These are phyloP conservation scores for Lizonia empirigonia DNA, from an alignment of 2,329 filamentous ascomycete genomes.

Conservation along the genomic window DNA sequence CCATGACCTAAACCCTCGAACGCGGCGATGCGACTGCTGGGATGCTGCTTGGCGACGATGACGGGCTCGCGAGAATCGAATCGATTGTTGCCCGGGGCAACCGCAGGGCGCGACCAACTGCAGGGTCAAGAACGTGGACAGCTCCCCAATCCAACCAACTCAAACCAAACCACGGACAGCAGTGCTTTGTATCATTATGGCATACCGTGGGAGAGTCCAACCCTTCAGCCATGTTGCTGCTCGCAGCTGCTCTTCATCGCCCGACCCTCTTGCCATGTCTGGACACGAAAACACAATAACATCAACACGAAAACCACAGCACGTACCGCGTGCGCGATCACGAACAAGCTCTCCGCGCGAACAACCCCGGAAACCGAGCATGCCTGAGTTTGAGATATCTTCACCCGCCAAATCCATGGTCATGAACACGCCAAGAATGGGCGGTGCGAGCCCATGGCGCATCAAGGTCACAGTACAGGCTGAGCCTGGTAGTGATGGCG, in stretches of 20 bases:
- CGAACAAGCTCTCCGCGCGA: constrained; percentile 40
- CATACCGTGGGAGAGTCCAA: constrained; percentile 26
- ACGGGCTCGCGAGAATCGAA: constrained; percentile 22
- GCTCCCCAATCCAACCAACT: constrained; percentile 18
- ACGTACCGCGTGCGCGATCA: constrained; percentile 32
- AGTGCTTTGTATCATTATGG: constrained; percentile 23
- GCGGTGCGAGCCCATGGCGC: constrained; percentile 53
- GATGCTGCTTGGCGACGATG: constrained; percentile 17
- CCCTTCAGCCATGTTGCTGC: constrained; percentile 22
- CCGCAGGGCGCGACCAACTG: constrained; percentile 10
- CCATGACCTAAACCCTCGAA: constrained; percentile 6
- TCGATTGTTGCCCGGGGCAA: constrained; percentile 44
- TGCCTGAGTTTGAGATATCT: constrained; percentile 31
- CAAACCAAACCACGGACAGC: not conserved
- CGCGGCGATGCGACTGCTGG: not conserved
- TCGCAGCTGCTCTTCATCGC: constrained; percentile 43
- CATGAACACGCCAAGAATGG: constrained; percentile 48
- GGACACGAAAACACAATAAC: constrained; percentile 30
- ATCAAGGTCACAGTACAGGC: constrained; percentile 59
- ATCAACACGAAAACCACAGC: constrained; percentile 28
- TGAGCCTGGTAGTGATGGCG: constrained; percentile 48
- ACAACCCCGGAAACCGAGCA: constrained; percentile 25
- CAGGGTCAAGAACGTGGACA: not conserved
- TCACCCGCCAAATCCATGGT: constrained; percentile 54
- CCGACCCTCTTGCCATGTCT: constrained; percentile 45